Evolutionary conservation across 441 rosid genomes (phyloP).

Genomic region (Adansonia grandidieri): DNA sequence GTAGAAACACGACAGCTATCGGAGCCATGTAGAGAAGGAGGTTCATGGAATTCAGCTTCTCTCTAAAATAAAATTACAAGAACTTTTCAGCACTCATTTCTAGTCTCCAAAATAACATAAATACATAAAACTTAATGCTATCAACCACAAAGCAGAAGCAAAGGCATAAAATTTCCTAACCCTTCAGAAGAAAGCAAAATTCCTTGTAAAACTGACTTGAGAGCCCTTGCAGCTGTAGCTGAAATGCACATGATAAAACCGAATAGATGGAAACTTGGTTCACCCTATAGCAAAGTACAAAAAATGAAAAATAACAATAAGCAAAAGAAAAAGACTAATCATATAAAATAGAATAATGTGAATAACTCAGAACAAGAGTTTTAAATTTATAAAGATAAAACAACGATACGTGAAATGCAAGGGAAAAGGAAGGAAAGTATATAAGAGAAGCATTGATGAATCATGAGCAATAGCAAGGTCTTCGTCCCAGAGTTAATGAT

Average conservation of each 20-base stretch:
- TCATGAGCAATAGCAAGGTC: neutral
- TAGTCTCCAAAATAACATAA: neutral
- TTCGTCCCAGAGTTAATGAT: neutral
- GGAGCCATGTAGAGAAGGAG: conserved; percentile 82
- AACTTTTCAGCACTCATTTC: conserved; percentile 35
- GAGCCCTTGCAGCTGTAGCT: conserved; percentile 97
- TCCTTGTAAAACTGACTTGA: conserved; percentile 93
- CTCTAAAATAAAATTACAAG: conserved; percentile 43
- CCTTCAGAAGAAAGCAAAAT: conserved; percentile 96
- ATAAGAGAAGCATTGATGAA: conserved; percentile 2
- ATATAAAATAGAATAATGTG: neutral
- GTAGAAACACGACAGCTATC: conserved; percentile 61
- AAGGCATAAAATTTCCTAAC: conserved; percentile 48
- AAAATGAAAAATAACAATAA: conserved; percentile 2
- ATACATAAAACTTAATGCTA: conserved; percentile 3
- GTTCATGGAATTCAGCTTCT: conserved; percentile 74
- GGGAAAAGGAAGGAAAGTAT: neutral
- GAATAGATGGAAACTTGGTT: conserved; percentile 93
- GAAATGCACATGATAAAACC: conserved; percentile 90
- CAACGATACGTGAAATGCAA: neutral
- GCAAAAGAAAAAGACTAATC: neutral
- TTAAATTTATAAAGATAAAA: neutral
- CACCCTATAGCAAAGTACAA: conserved; percentile 55
- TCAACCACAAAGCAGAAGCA: neutral
- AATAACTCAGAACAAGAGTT: neutral